A percentile compares a stretch with the other conserved stretches of the same genome.
Evolutionary conservation across 768 basidiomycete species (phyloP).

Genomic region (Roridomyces roridus): DNA sequence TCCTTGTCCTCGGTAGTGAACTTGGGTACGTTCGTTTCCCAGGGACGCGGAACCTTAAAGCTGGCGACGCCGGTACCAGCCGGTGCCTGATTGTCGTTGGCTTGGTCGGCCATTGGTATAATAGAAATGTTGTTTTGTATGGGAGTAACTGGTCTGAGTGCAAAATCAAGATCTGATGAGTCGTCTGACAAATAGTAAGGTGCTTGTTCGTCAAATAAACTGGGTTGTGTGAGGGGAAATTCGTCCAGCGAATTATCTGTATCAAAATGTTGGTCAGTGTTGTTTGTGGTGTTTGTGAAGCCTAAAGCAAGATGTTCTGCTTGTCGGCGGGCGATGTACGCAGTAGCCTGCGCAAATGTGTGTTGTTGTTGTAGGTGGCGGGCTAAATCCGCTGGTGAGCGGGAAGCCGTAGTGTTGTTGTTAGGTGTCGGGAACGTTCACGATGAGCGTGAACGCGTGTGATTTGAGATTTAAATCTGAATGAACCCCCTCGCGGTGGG

Average conservation of each 20-base stretch:
- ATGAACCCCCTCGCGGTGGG: conserved; percentile 23
- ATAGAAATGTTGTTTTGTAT: neutral
- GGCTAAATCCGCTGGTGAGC: neutral
- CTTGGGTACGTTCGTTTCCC: conserved; percentile 14
- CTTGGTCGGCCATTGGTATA: neutral
- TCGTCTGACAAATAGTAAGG: too few species aligned
- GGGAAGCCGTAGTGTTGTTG: neutral
- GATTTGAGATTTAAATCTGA: too few species aligned
- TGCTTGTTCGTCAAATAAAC: neutral
- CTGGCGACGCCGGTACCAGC: conserved; percentile 8
- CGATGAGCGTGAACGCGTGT: neutral
- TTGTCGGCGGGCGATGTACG: too few species aligned
- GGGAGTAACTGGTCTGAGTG: neutral
- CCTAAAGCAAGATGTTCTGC: too few species aligned
- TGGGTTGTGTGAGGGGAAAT: neutral
- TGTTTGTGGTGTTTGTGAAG: neutral
- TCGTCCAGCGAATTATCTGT: conserved; percentile 4
- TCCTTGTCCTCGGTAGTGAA: conserved; percentile 8
- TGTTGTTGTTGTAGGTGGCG: neutral
- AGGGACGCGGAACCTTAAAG: conserved; percentile 11
- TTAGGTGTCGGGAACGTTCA: neutral
- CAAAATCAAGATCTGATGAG: conserved; percentile 1
- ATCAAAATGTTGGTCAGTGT: too few species aligned
- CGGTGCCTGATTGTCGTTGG: too few species aligned
- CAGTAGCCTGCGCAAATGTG: too few species aligned